Base-by-base conservation (phyloP, 1,139 yeast species). In the Debaryomycetaceae sp. region DNA sequence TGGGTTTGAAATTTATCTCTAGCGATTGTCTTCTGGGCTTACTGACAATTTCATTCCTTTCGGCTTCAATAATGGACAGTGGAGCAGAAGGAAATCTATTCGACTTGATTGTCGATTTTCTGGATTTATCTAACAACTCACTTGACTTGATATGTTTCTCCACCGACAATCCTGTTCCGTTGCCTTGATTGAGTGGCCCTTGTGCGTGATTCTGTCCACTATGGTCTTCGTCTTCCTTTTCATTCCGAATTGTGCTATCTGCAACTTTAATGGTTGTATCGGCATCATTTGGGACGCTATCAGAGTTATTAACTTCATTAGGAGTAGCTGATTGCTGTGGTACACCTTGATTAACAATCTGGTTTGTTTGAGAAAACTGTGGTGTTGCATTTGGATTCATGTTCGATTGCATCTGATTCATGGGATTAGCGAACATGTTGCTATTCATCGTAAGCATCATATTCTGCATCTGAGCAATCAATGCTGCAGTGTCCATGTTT, bases 61-160 rank as follows among this genome's bases (percentile, higher is more conserved):
- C 44, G 4, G 40, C 31, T 38, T 41, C 44, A 34, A 47, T 24
- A 24, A 45, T 43, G 8, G 49, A 44, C 56, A 53, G 58, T 5
- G 78, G 77, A 6, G 66, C 68, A 17, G 76, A 70, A 6, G 75
- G 64, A 42, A 58, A 68, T 42, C 77, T 58, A 45, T 58, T 70
- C 6, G 74, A 65, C 51, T 63, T 68, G 34, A 68, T 50, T 6
- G 72, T 65, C 13, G 70, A 61, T 39, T 54, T 60, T 49, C 76
- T 59, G 9, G 74, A 62, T 39, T 62, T 63, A 31, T 58, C 53
- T 37, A 69, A 48, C 40, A 70, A 55, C 39, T 53, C 60, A 45
- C 57, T 60, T 23, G 55, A 56, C 11, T 27, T 27, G 8, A 3
- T 27, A 4, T 11, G 8, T 27, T 27, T 27, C 11, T 27, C 31